Evolutionary conservation across 768 basidiomycete species (phyloP), one percentile per base, ranked within the genome.

Genomic region (Pleurotus sapidus): DNA sequence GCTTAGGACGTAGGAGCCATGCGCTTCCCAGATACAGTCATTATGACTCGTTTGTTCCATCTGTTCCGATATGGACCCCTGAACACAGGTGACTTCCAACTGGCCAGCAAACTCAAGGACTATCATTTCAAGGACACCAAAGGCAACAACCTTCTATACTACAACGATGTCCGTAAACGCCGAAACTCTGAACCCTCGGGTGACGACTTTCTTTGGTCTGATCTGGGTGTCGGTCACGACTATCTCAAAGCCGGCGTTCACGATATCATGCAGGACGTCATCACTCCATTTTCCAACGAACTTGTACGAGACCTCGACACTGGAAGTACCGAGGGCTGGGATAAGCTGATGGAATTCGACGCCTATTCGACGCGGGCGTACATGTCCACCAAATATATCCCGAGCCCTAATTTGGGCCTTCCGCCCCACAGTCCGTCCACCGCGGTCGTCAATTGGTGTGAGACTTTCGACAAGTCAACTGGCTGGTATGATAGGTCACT

Each of bases 1-100:
- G 46, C 54, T 34, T 48, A 70, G 67, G 77, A 77, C 55, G 68
- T 71, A 24, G 77, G 77, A 0, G 77, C 77, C 0, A 77, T 77
- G 76, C 70, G 77, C 2, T 78, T 63, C 59, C 72, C 72, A 7
- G 51, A 69, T 46, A 64, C 64, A 39, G 61, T 63, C 3, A 61
- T 65, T 40, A 73, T 74, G 72, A 67, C 60, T 25, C 63, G 70
- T 34, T 39, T 68, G 11, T 71, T 68, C 49, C 56, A 71, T 18
- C 63, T 75, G 24, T 68, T 68, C 57, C 58, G 65, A 20, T 68
- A 72, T 24, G 34, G 43, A 18, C 63, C 60, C 5, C 61, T 70
- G 46, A 68, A 68, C 15, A 56, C 61, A 4, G 63, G 59, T 14
- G 24, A 57, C 18, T 24, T 56, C 17, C 54, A 64, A 46, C 59